A percentile compares a stretch with the other conserved stretches of the same genome.
Evolutionary conservation across 371 early-diverging fungal species (phyloP).

Genomic region (Mucor circinelloides): DNA sequence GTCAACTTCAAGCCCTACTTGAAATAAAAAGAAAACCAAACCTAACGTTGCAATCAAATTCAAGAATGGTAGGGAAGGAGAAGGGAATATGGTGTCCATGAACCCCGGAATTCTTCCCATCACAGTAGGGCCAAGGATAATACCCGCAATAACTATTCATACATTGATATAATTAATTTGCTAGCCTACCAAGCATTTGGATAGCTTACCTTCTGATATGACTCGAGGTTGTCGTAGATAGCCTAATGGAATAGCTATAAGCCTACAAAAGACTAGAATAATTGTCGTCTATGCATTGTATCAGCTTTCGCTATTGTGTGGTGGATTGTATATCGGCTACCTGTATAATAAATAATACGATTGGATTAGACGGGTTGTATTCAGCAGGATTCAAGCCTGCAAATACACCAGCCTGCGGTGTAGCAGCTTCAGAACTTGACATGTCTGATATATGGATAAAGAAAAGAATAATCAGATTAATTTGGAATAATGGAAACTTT

Average conservation of each 20-base stretch:
- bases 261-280: constrained; percentile 66
- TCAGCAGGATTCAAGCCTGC: constrained; percentile 64
- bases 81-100: constrained; percentile 63
- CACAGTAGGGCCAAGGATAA: constrained; percentile 77
- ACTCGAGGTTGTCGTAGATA: constrained; percentile 72
- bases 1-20: constrained; percentile 85
- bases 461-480: too few relatives aligned
- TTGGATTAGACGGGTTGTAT: constrained; percentile 55
- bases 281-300: constrained; percentile 58
- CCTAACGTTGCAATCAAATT: constrained; percentile 84
- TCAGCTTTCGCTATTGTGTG: not conserved
- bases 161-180: not conserved
- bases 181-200: not conserved
- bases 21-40: constrained; percentile 86
- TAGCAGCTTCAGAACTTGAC: not conserved
- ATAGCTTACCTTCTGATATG: constrained; percentile 63
- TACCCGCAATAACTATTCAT: constrained; percentile 66
- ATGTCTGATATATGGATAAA: not conserved
- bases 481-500: too few relatives aligned
- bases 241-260: constrained; percentile 62
- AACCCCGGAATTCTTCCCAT: constrained; percentile 74
- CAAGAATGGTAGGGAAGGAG: constrained; percentile 63
- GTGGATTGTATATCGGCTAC: constrained; percentile 14
- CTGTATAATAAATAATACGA: constrained; percentile 72
- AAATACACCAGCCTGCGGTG: constrained; percentile 61